Base-by-base conservation (phyloP, 768 basidiomycete genomes). In the Amanita molliuscula region DNA sequence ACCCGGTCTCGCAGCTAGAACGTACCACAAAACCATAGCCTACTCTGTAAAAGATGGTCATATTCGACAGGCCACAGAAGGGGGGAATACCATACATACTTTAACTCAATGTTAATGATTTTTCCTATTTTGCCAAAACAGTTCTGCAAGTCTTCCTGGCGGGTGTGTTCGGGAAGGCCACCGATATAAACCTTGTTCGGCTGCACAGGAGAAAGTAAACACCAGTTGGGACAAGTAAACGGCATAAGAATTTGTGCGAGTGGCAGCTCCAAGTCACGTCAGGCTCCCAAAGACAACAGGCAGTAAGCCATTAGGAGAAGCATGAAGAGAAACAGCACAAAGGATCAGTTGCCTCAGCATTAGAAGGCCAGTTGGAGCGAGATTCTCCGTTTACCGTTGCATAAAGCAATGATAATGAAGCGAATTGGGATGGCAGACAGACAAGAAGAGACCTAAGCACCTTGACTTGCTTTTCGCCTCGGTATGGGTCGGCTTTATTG, bases 181-280 rank as follows among this genome's bases (percentile, higher is more conserved):
- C 89, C 89, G 62, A 93, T 81, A 65, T 93, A 93, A 65, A 93
- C 83, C 72, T 93, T 93, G 72, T 89, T 90, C 72, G 88, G 84
- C 88, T 91, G 77, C 71, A 74, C 71, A 73, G 76, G 74, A 78
- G 70, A 79, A 74, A 66, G 76, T 82, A 72, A 82, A 80, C 79
- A 80, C 77, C 68, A 71, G 75, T 75, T 64, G 69, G 76, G 70
- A 74, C 65, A 65, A 66, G 64, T 62, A 73, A 72, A 72, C 69
- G 75, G 40, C 41, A 50, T 35, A 72, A 74, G 66, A 71, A 71
- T 65, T 66, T 66, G 66, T 68, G 67, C 68, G 66, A 65, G 48
- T 43, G 33, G 42, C 41, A 64, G 69, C 66, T 62, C 67, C 61
- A 60, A 69, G 68, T 60, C 61, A 62, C 63, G 58, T 60, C 61